Conservation (phyloP, 495 filamentous ascomycete genomes). For the Podospora comata region DNA sequence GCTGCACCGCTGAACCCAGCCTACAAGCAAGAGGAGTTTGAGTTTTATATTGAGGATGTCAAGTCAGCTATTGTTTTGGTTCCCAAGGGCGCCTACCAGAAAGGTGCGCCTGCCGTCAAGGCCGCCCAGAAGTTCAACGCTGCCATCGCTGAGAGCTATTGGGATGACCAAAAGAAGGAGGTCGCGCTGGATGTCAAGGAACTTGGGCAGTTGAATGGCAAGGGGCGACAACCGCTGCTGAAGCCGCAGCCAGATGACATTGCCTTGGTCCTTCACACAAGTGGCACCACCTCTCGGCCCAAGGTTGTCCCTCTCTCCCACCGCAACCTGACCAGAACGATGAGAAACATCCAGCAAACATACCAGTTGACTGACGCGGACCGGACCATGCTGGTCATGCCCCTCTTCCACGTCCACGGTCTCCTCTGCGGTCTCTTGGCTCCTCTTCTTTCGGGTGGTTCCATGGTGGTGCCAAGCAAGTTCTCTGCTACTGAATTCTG, state of each 20-base stretch:
- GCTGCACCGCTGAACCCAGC: slow-evolving; percentile 78
- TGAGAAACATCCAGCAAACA: slow-evolving; percentile 66
- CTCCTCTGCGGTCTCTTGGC: slow-evolving; percentile 75
- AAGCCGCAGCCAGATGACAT: slow-evolving; percentile 60
- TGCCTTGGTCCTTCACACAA: slow-evolving; percentile 68
- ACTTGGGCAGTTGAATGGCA: slow-evolving; percentile 59
- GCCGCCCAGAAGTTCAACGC: slow-evolving; percentile 72
- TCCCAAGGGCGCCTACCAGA: slow-evolving; percentile 60
- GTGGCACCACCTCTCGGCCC: slow-evolving; percentile 77
- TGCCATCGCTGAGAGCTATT: slow-evolving; percentile 78
- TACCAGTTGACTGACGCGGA: slow-evolving; percentile 65
- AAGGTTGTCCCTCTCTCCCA: slow-evolving; percentile 82
- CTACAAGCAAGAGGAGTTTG: slow-evolving; percentile 83
- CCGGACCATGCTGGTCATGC: slow-evolving; percentile 85
- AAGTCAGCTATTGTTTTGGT: slow-evolving; percentile 71
- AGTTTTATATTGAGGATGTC: slow-evolving; percentile 85
- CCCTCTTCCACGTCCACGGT: slow-evolving; percentile 85
- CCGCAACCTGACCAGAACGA: slow-evolving; percentile 65
- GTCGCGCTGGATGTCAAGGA: slow-evolving; percentile 75
- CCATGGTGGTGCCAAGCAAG: slow-evolving; percentile 66
- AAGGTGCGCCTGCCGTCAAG: slow-evolving; percentile 63
- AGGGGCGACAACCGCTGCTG: slow-evolving; percentile 46
- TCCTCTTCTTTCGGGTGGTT: slow-evolving; percentile 67
- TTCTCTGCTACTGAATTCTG: slow-evolving; percentile 87
- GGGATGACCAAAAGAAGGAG: slow-evolving; percentile 56